These are phyloP conservation scores for Plasmodium coatneyi DNA, from an alignment of 169 alveolate genomes.

Conservation along the genomic window DNA sequence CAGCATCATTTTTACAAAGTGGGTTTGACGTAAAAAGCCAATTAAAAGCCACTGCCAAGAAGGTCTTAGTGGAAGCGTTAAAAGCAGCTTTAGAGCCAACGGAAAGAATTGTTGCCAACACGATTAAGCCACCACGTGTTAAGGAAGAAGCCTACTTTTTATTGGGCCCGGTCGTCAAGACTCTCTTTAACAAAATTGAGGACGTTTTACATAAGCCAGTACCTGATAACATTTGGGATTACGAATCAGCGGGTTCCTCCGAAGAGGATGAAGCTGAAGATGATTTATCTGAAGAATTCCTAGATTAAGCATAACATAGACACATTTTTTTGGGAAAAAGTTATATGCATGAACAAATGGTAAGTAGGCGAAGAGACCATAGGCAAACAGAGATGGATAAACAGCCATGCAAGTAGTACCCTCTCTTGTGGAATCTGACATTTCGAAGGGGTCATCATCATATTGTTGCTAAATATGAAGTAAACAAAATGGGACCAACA, in stretches of 20 bases:
- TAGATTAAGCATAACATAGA: background rate
- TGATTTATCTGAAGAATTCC: background rate
- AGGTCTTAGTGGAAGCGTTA: constrained; percentile 29
- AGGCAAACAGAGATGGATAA: background rate
- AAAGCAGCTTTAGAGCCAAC: constrained; percentile 61
- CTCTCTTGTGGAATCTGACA: background rate
- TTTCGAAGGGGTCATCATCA: constrained; percentile 4
- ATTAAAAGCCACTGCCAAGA: constrained; percentile 36
- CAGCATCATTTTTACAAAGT: constrained; percentile 64
- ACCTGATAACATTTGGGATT: constrained; percentile 52
- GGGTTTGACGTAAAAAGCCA: constrained; percentile 51
- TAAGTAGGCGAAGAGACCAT: background rate
- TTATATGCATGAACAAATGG: constrained; percentile 10
- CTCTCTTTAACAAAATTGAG: constrained; percentile 57
- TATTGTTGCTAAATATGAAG: background rate
- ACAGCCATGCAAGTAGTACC: background rate
- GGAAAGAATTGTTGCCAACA: constrained; percentile 31
- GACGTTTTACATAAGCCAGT: constrained; percentile 7
- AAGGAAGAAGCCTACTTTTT: background rate
- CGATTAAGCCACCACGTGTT: constrained; percentile 48
- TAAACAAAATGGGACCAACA: background rate
- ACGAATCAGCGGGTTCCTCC: background rate
- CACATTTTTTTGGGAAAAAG: background rate
- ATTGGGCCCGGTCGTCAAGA: background rate
- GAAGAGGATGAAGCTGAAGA: constrained; percentile 28